Evolutionary conservation across 495 filamentous ascomycete species (phyloP).

Genomic region (Neurospora sp.): DNA sequence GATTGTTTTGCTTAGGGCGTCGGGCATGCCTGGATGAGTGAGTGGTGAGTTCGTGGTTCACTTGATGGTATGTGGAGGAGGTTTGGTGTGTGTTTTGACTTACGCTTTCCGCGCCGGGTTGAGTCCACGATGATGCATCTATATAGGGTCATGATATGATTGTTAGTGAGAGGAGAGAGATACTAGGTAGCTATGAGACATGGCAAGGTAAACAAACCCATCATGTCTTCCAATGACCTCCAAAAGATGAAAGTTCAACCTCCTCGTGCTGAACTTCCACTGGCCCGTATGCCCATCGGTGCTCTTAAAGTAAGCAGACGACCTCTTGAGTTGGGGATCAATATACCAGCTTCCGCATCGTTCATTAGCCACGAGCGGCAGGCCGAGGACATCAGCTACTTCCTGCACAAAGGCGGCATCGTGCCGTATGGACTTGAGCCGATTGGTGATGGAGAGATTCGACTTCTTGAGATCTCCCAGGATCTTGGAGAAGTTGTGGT

Average conservation of each 20-base stretch:
- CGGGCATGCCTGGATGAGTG: constrained; percentile 59
- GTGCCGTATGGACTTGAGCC: constrained; percentile 59
- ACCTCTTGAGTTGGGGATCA: constrained; percentile 48
- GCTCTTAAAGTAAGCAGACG: constrained; percentile 90
- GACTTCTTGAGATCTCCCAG: constrained; percentile 55
- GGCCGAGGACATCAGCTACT: constrained; percentile 37
- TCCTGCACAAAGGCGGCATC: constrained; percentile 59
- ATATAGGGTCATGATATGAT: constrained; percentile 3
- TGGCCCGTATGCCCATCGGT: constrained; percentile 88
- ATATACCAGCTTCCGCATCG: constrained; percentile 97
- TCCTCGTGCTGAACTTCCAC: constrained; percentile 77
- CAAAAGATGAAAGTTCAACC: constrained; percentile 77
- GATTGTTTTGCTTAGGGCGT: constrained; percentile 85
- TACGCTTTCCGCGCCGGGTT: constrained; percentile 82
- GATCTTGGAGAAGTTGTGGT: constrained; percentile 43
- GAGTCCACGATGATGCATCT: constrained; percentile 92
- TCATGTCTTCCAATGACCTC: constrained; percentile 46
- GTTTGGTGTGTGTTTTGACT: constrained; percentile 14
- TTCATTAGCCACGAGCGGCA: constrained; percentile 91
- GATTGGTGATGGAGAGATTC: constrained; percentile 70
- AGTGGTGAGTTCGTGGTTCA: background rate
- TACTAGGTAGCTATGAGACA: background rate
- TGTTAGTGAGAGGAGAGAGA: background rate
- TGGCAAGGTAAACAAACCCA: constrained; percentile 41
- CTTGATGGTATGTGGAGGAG: background rate